Base-by-base conservation (phyloP, 768 basidiomycete species). In the Mycena galopus region DNA sequence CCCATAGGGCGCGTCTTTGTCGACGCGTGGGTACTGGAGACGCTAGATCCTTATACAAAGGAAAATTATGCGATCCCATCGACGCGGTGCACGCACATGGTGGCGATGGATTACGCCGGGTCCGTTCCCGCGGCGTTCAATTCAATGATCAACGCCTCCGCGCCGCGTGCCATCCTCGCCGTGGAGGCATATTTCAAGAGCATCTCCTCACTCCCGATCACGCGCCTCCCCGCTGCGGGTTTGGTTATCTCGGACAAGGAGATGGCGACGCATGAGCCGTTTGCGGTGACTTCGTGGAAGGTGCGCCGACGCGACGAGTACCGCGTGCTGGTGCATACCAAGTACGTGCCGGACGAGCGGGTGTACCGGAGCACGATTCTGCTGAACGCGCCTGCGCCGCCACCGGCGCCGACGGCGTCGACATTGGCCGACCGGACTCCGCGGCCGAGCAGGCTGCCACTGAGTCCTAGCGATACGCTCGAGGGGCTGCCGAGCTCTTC, bases 1-100 rank as follows among this genome's bases (percentile, higher is more conserved):
- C 94, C 95, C 0, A 85, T 94, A 19, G 97, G 96, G 2, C 90
- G 93, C 17, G 85, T 96, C 37, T 92, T 94, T 74, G 83, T 99
- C 8, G 96, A 98, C 77, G 97, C 94, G 2, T 99, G 98, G 98
- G 91, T 97, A 35, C 82, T 98, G 77, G 96, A 99, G 84, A 98
- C 97, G 4, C 88, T 99, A 57, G 97, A 99, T 78, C 96, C 97
- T 0, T 98, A 98, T 71, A 93, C 95, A 27, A 92, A 92, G 71
- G 96, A 97, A 81, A 96, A 95, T 74, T 97, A 96, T 78, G 89
- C 95, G 16, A 97, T 99, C 55, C 98, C 97, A 1, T 98, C 96
- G 4, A 95, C 96, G 44, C 83, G 93, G 57, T 97, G 95, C 80
- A 96, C 94, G 53, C 87, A 94, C 67, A 85, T 97, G 47, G 90